Base-by-base conservation (phyloP, 2,329 filamentous ascomycete genomes). In the Periconia macrospinosa region DNA sequence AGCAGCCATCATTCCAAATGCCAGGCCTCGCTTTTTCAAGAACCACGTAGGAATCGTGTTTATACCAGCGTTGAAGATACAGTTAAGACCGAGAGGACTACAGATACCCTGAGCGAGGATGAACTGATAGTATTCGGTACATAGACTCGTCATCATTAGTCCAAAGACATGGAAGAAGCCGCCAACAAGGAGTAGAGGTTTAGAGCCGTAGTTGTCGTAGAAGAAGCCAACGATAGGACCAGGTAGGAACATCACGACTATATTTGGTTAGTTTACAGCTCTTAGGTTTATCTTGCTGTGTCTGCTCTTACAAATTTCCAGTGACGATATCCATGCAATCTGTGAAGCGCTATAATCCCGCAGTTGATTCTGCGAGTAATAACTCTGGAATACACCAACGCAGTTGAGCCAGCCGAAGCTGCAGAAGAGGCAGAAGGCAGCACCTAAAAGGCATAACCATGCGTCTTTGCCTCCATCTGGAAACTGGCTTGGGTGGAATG, bases 181-280 rank as follows among this genome's bases (percentile, higher is more conserved):
- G 15, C 84, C 84, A 13, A 67, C 64, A 1, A 84, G 33, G 1
- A 87, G 66, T 0, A 89, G 71, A 45, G 74, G 79, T 27, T 81
- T 78, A 0, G 86, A 84, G 0, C 87, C 87, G 52, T 84, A 82
- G 52, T 76, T 82, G 62, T 90, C 88, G 59, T 81, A 88, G 0
- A 87, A 45, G 41, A 81, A 83, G 1, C 87, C 87, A n/a, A 86
- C 79, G 8, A 89, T 61, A 0, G 85, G 84, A 0, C 86, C 85
- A 57, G 80, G 61, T 5, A 65, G 41, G 18, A 56, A 56, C 76
- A 87, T 78, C 60, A 79, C 68, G 56, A 78, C 79, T 67, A 13
- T 64, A 60, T 0, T 76, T 77, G 2, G 76, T 66, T 13, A 80
- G 80, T 30, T 17, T 30, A 27, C 7, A 17, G 18, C 43, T 30